Evolutionary conservation across 148 eudicot genomes (phyloP), one percentile per base, ranked within the genome.

Genomic region (Pharnaceum exiguum): DNA sequence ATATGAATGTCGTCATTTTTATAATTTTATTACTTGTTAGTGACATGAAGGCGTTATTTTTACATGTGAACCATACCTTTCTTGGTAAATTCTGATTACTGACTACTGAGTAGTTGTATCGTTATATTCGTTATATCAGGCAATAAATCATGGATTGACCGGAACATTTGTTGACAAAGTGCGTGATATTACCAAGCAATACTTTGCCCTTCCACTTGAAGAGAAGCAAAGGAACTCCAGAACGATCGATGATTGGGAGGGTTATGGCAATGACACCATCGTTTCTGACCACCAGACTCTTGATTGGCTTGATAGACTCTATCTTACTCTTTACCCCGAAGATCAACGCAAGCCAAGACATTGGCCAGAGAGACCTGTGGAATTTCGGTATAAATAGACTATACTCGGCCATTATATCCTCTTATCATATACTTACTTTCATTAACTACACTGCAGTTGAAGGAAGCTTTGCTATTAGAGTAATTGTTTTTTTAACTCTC

Each of bases 291-390:
- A 71, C 23, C 95, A 81, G 46, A 67, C 58, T 36, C 73, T 82
- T 40, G 83, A 85, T 36, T 85, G 96, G 93, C 53, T 57, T 7
- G 96, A 89, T 45, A 60, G 96, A n/a, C 55, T 84, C 63, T 79
- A 71, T 63, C 79, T 84, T 22, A 45, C 31, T 0, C 56, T 70
- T 3, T 32, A 55, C 40, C 90, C 96, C 2, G 29, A 66, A 52
- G 43, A 76, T 25, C 66, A 68, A 38, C 72, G 68, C 31, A 80
- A 73, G 55, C 75, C 69, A 40, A 36, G 72, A 32, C 55, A 51
- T 43, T 87, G 96, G 96, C 96, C 90, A 12, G 39, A 74, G 65
- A 74, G 71, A 37, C 96, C 84, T 0, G 51, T 43, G 9, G 45
- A n/a, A 11, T 87, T 82, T 46, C 73, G 83, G 90, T 83, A 61